A percentile compares a stretch with the other conserved stretches of the same genome.
Evolutionary conservation across 1,139 yeast species (phyloP).

Genomic region (Yamadazyma spencermartinsiae): DNA sequence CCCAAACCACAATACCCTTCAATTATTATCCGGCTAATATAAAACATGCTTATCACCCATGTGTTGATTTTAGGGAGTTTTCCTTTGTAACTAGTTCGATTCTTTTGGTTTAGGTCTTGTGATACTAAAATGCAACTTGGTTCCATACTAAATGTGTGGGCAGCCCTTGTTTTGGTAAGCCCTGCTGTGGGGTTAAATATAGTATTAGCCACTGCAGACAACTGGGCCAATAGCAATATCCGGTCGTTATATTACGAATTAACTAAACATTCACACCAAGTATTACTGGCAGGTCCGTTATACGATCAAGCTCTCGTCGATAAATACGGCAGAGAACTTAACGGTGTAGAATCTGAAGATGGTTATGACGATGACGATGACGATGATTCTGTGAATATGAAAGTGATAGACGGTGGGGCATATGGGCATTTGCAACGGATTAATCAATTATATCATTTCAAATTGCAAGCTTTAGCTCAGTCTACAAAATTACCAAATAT

Average conservation of each 20-base stretch:
- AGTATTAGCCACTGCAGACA: conserved; percentile 35
- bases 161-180: too few relatives aligned
- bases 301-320: conserved; percentile 16
- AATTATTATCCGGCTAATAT: too few relatives aligned
- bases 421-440: conserved; percentile 35
- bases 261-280: conserved; percentile 29
- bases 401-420: conserved; percentile 31
- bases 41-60: background rate
- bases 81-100: background rate
- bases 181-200: conserved; percentile 24
- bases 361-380: conserved; percentile 4
- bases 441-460: conserved; percentile 31
- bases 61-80: background rate
- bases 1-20: background rate
- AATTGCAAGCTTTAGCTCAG: conserved; percentile 19
- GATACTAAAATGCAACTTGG: too few relatives aligned
- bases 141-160: too few relatives aligned
- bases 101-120: background rate
- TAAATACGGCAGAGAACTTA: conserved; percentile 1
- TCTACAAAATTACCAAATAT: conserved; percentile 14
- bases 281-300: conserved; percentile 34
- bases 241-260: conserved; percentile 30
- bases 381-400: background rate
- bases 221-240: conserved; percentile 42
- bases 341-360: too few relatives aligned